Percentiles rank a stretch among this genome's conserved stretches.
Evolutionary conservation across 805 yeast genomes (phyloP).

Genomic region (Starmerella floricola): DNA sequence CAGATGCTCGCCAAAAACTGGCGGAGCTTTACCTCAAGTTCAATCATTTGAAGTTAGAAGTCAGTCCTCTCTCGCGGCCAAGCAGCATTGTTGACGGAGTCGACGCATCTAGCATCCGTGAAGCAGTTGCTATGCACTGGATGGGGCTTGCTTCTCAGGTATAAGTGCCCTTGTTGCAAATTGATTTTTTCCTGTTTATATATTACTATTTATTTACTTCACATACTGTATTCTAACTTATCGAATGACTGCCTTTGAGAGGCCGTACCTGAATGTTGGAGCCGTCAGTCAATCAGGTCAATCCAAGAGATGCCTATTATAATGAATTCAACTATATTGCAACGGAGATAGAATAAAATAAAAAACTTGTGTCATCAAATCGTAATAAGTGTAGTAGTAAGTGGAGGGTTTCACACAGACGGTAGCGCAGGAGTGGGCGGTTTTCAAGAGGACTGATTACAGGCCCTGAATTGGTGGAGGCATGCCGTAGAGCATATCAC

Average conservation of each 20-base stretch:
- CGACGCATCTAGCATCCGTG: conserved; percentile 14
- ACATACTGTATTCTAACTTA: no score
- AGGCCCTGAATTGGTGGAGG: background rate
- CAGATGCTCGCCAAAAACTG: conserved; percentile 22
- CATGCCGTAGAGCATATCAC: conserved; percentile 9
- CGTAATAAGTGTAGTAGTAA: background rate
- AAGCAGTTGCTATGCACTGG: conserved; percentile 23
- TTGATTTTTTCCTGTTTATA: background rate
- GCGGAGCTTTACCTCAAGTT: conserved; percentile 22
- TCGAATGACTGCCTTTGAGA: no score
- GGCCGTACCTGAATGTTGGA: no score
- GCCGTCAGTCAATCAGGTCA: no score
- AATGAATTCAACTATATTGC: no score
- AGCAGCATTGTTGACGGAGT: conserved; percentile 18
- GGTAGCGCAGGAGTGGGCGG: no score
- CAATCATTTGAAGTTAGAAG: conserved; percentile 18
- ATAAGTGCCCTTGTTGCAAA: background rate
- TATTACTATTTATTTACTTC: conserved; percentile 4
- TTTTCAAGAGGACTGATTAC: no score
- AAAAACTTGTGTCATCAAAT: background rate
- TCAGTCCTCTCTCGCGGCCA: conserved; percentile 22
- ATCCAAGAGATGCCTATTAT: no score
- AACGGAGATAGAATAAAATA: background rate
- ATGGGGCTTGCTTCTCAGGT: conserved; percentile 15
- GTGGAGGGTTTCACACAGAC: background rate